Evolutionary conservation across 257 asterid genomes (phyloP), one percentile per base, ranked within the genome.

Genomic region (Linaria vulgaris): DNA sequence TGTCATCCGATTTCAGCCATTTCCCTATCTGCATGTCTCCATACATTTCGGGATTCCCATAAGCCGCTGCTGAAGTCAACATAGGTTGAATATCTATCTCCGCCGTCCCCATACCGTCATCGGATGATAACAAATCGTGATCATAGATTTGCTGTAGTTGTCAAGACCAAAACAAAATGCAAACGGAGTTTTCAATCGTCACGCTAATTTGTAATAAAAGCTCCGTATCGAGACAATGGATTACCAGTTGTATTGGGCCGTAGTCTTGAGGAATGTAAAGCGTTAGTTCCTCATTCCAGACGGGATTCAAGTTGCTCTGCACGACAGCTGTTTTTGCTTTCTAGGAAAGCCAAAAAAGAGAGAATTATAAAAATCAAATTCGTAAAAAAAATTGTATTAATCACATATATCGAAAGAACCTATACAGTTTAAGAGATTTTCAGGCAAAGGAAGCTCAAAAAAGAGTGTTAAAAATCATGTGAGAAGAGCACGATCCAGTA

Each of bases 1-100:
- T 94, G 76, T 90, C 96, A 34, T 85, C 67, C 1, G 99, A 84
- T 74, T 85, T 94, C 69, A 94, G 84, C 99, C 99, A 94, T 64
- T 94, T 94, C 4, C 99, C 99, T 6, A 94, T 90, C 80, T 90
- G 99, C 99, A 90, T 94, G 75, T 94, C 79, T n/a, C 80, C 76
- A 74, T 87, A 90, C 92, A 87, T 85, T 25, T 64, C 84, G 3
- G 97, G 79, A 54, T 94, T 92, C 12, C 97, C 97, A 45, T 79
- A 87, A 1, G 96, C 90, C 82, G 75, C 67, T 1, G 99, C 97
- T 4, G 99, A 84, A 10, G 96, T 90, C 73, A 94, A 79, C 95
- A 94, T 84, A 1, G 99, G 96, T 50, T 82, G 97, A 19, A 94
- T 87, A 66, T 94, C 99, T 52, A 94, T 85, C 77, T 90, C 97